Evolutionary conservation across 1,284 basidiomycete genomes (phyloP).

Genomic region (Ceratobasidium sp.): DNA sequence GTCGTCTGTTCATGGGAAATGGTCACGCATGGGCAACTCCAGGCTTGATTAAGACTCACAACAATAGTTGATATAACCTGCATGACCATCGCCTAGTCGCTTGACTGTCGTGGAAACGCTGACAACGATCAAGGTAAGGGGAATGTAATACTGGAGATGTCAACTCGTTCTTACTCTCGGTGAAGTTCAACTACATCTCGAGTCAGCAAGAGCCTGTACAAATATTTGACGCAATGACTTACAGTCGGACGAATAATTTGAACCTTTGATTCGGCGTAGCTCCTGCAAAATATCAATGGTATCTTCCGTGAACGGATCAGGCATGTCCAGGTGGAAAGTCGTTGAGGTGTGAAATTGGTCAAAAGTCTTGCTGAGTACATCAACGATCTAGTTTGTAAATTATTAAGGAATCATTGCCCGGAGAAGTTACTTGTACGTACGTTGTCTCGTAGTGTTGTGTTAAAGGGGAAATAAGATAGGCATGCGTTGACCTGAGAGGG

Average conservation of each 20-base stretch:
- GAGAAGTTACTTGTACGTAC: conserved; percentile 4
- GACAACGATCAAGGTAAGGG: background rate
- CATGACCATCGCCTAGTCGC: conserved; percentile 70
- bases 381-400: conserved; percentile 61
- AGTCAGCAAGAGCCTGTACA: too few relatives aligned
- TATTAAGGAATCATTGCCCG: background rate
- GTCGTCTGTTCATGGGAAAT: conserved; percentile 36
- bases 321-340: conserved; percentile 69
- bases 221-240: too few relatives aligned
- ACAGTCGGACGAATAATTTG: conserved; percentile 65
- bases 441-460: conserved; percentile 46
- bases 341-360: conserved; percentile 70
- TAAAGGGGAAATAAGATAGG: conserved; percentile 56
- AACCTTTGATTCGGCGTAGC: conserved; percentile 63
- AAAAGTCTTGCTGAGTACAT: conserved; percentile 71
- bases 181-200: conserved; percentile 38
- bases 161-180: conserved; percentile 27
- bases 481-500: conserved; percentile 67
- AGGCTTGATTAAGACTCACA: conserved; percentile 8
- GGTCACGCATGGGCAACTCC: background rate
- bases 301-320: conserved; percentile 66
- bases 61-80: conserved; percentile 64
- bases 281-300: conserved; percentile 69
- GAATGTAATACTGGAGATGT: background rate
- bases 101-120: conserved; percentile 64